Evolutionary conservation across 495 filamentous ascomycete genomes (phyloP), one percentile per base, ranked within the genome.

Genomic region (Neurospora hispaniola): DNA sequence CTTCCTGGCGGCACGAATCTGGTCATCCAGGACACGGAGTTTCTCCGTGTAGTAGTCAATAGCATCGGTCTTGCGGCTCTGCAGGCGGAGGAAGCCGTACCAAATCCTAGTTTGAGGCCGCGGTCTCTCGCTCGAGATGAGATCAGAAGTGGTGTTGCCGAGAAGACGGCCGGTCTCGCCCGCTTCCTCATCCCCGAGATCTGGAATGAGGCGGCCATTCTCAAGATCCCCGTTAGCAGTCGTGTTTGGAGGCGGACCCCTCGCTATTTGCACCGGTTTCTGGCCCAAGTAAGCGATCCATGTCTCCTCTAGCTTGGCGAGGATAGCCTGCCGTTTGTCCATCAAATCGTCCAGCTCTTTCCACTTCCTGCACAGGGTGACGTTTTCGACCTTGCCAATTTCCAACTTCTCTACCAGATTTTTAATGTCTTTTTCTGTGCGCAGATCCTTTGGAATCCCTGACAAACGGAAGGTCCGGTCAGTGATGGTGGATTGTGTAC

Each of bases 11-110:
- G 75, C 80, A 27, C 80, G 79, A 54, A 99, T 94, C 76, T 90
- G 85, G 54, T 94, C 93, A 73, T 98, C 95, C 7, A 96, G 79
- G 40, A 86, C 88, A 18, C 90, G 90, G n/a, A 98, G 85, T 76
- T 91, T 91, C 77, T 96, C 93, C 75, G 94, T 91, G 78, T 92
- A 97, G 79, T 98, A 94, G 80, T 97, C 92, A 76, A 99, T 94
- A 9, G 94, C 94, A 79, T 99, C 96, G 27, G 94, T 88, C 72
- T 86, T 91, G 69, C 87, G 89, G 76, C 85, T 92, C 70, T 88
- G 89, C 20, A 97, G 78, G 41, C 89, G 90, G 69, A 94, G 86
- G 42, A 90, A 89, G 5, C 96, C 94, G 74, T 93, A 94, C 86
- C 95, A 92, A 39, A 98, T 81, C 10, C 90, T 89, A 42, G 88